Evolutionary conservation across 257 asterid genomes (phyloP).

Genomic region (Scutellaria barbata): DNA sequence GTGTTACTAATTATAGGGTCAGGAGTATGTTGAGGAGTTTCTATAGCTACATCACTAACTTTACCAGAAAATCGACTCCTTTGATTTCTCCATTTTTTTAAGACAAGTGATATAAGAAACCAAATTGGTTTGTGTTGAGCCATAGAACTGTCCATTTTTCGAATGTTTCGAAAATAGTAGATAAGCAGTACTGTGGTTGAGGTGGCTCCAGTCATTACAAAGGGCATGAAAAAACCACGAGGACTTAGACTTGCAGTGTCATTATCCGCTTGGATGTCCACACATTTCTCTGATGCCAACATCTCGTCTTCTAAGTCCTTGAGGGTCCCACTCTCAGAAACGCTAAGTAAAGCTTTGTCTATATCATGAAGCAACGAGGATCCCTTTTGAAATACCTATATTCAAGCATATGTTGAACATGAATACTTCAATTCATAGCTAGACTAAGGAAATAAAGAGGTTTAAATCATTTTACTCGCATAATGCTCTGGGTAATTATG

Average conservation of each 20-base stretch:
- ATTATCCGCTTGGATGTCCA: slow-evolving; percentile 35
- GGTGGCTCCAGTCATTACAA: slow-evolving; percentile 41
- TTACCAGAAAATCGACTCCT: slow-evolving; percentile 18
- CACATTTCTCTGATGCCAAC: slow-evolving; percentile 42
- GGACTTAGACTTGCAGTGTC: slow-evolving; percentile 44
- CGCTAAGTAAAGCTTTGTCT: slow-evolving; percentile 41
- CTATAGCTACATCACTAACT: slow-evolving; percentile 12
- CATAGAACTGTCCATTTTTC: too few species aligned
- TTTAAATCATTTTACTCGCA: too few species aligned
- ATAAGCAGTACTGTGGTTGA: slow-evolving; percentile 41
- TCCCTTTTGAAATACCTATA: slow-evolving; percentile 51
- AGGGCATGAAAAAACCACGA: slow-evolving; percentile 40
- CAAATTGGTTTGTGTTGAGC: slow-evolving; percentile 10
- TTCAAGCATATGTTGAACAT: not conserved
- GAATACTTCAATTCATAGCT: too few species aligned
- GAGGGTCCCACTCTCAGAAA: slow-evolving; percentile 38
- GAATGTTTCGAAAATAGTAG: slow-evolving; percentile 26
- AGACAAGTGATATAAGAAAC: not conserved
- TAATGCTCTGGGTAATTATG: too few species aligned
- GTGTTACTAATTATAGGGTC: too few species aligned
- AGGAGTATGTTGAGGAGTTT: not conserved
- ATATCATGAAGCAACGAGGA: slow-evolving; percentile 45
- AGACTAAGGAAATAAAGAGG: too few species aligned
- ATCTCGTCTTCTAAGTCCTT: slow-evolving; percentile 40
- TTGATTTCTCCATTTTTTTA: slow-evolving; percentile 8